These are phyloP conservation scores for Plasmodium reichenowi DNA, from an alignment of 169 alveolate genomes.

Conservation along the genomic window DNA sequence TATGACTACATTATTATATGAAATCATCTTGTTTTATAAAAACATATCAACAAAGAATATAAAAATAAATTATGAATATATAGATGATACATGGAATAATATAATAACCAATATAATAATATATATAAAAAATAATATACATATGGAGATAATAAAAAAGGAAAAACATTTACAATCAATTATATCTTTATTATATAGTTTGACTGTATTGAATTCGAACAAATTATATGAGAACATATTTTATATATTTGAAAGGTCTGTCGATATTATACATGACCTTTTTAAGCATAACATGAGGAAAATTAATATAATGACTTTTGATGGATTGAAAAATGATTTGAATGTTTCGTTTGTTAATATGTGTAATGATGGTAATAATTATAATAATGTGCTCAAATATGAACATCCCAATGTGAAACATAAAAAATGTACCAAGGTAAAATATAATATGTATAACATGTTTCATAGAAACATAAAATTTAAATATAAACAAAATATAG, in stretches of 20 bases:
- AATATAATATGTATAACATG: no score
- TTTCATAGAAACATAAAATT: no score
- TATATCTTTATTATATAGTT: conserved; percentile 37
- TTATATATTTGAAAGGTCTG: conserved; percentile 16
- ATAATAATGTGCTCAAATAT: no score
- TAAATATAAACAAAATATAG: no score
- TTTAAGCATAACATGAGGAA: not conserved
- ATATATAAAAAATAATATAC: conserved; percentile 8
- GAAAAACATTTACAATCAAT: conserved; percentile 1
- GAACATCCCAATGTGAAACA: no score
- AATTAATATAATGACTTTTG: not conserved
- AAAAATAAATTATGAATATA: conserved; percentile 12
- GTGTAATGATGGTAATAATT: no score
- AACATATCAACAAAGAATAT: not conserved
- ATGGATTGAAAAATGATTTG: not conserved
- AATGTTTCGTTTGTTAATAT: no score
- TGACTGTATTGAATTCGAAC: conserved; percentile 17
- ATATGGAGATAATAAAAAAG: not conserved
- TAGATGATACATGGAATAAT: not conserved
- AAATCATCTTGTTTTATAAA: conserved; percentile 1
- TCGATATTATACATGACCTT: not conserved
- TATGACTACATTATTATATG: conserved; percentile 17
- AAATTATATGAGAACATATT: conserved; percentile 2
- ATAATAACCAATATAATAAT: conserved; percentile 16
- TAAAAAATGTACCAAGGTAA: not conserved